Base-by-base conservation (phyloP, 257 asterid genomes). In the Nyctanthes arbortristis region DNA sequence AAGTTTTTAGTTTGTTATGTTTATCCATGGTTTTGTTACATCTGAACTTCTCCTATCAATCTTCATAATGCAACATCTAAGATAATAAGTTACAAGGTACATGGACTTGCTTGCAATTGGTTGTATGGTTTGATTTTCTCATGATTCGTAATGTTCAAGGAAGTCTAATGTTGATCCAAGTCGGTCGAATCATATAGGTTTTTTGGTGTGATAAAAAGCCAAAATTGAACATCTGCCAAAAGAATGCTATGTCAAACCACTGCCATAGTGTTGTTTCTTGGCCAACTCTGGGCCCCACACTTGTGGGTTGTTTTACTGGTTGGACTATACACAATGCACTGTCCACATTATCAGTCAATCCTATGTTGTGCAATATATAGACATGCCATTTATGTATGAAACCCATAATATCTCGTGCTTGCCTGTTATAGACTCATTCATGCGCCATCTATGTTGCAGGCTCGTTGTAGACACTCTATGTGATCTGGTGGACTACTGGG, bases 401-500 rank as follows among this genome's bases (percentile, higher is more conserved):
- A 24, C 13, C 2, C 59, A 52, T n/a, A 52, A 52, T 9, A 28
- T 27, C 27, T 18, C 40, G 22, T 16, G 35, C 54, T 16, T 35
- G 37, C 56, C 37, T 55, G 10, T 29, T 55, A 20, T 64, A 30
- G 55, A 62, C 64, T 55, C 66, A 30, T 67, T 29, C 11, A 22
- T 34, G 16, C 32, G 9, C 65, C 20, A 54, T 81, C 45, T 52
- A 13, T 66, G 62, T 61, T 67, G 73, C 90, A 93, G 97, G 80
- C 76, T 90, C 56, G 94, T 93, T 25, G 98, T 90, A n/a, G 97
- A 88, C 62, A 22, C 83, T 64, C 89, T 93, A 63, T 82, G 87
- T 3, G 96, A 87, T 76, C 69, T 87, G 75, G 96, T 93, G 68
- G 98, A 93, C 77, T 93, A 93, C 74, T 93, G 98, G 98, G 91